Conservation (phyloP, 257 asterid genomes). For the Solanum acaule region DNA sequence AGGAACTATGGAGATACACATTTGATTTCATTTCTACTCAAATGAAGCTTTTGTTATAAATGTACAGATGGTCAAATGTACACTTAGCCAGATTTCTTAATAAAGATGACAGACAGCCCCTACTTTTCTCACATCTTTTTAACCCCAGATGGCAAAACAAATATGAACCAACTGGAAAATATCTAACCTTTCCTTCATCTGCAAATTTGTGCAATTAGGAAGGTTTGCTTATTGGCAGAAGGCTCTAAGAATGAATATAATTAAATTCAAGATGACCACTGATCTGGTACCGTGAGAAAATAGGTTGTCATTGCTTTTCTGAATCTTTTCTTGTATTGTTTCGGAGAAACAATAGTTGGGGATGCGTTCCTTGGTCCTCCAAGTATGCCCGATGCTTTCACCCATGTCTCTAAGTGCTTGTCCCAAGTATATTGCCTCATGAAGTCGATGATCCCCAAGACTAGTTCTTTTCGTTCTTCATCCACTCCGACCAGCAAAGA, state of each 20-base stretch:
- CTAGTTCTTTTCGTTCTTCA: constrained; percentile 76
- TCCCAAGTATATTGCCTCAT: constrained; percentile 99
- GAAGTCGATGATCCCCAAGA: constrained; percentile 83
- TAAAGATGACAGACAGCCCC: background rate
- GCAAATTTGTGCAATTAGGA: constrained; percentile 4
- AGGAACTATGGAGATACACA: background rate
- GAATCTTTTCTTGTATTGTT: constrained; percentile 89
- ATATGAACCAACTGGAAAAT: constrained; percentile 1
- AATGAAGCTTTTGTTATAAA: constrained; percentile 1
- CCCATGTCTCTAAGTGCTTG: constrained; percentile 98
- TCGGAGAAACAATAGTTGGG: constrained; percentile 90
- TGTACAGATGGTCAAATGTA: constrained; percentile 7
- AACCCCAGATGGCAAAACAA: background rate
- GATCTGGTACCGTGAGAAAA: constrained; percentile 90
- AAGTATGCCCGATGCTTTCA: constrained; percentile 79
- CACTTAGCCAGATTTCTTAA: background rate
- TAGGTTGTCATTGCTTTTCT: constrained; percentile 93
- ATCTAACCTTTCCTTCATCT: background rate
- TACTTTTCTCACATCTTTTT: background rate
- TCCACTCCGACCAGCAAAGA: constrained; percentile 93
- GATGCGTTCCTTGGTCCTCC: constrained; percentile 90
- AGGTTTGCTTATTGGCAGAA: constrained; percentile 2
- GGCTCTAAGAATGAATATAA: background rate
- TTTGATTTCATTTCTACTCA: background rate
- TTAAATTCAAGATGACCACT: constrained; percentile 46